A percentile compares a stretch with the other conserved stretches of the same genome.
These are phyloP conservation scores for Salicornia ramosissima DNA, from an alignment of 148 eudicot genomes.

Conservation along the genomic window DNA sequence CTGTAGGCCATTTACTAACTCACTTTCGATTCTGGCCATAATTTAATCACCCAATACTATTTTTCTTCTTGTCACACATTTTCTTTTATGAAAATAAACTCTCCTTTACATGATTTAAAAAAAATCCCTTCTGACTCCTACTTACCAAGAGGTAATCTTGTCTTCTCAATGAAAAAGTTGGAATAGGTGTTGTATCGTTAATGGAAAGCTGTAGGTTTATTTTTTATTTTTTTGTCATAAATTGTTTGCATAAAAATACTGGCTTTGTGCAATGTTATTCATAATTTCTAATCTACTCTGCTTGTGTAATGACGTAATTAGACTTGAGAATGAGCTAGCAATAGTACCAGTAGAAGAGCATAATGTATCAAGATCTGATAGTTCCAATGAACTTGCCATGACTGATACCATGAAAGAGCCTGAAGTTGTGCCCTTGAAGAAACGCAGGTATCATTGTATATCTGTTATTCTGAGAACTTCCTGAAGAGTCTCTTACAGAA, in stretches of 20 bases:
- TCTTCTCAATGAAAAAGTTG: neutral
- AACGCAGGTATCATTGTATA: conserved; percentile 39
- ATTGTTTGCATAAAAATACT: no score
- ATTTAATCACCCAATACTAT: neutral
- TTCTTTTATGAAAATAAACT: neutral
- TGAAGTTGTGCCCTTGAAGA: conserved; percentile 46
- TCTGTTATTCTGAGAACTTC: conserved; percentile 3
- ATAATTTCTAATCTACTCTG: neutral
- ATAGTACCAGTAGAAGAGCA: conserved; percentile 18
- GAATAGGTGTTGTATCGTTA: neutral
- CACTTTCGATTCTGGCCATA: neutral
- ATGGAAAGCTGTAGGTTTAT: no score
- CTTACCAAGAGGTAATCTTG: neutral
- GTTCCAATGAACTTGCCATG: conserved; percentile 29
- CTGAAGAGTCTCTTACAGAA: neutral
- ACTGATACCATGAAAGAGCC: conserved; percentile 38
- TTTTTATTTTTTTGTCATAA: no score
- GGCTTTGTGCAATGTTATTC: neutral
- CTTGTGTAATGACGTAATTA: conserved; percentile 12
- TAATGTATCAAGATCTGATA: conserved; percentile 15
- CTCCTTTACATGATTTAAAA: no score
- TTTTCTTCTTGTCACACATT: neutral
- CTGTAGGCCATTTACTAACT: neutral
- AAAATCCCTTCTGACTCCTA: neutral
- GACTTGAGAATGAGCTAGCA: conserved; percentile 20